Percentiles rank a stretch among this genome's conserved stretches.
These are phyloP conservation scores for Macadamia integrifolia DNA, from an alignment of 164 flowering plant genomes.

Conservation along the genomic window DNA sequence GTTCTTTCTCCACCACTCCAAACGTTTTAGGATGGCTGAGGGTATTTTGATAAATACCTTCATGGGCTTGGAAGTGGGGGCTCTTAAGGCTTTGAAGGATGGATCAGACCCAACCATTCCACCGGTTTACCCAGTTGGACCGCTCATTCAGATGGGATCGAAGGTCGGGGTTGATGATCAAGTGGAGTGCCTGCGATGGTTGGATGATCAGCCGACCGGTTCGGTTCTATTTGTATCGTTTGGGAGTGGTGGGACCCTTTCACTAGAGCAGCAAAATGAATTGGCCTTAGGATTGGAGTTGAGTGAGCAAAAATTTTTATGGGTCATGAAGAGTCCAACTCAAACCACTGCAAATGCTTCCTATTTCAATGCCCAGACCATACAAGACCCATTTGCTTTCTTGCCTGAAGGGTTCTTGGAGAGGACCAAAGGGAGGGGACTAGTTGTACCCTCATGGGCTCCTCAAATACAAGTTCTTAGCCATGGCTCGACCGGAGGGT, in stretches of 20 bases:
- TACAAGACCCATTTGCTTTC: constrained; percentile 29
- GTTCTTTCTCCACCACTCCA: constrained; percentile 27
- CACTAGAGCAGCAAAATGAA: constrained; percentile 25
- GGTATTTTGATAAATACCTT: constrained; percentile 51
- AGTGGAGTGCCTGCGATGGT: constrained; percentile 29
- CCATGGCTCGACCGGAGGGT: constrained; percentile 54
- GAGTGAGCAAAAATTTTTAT: constrained; percentile 7
- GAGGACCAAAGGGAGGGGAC: constrained; percentile 35
- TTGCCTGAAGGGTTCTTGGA: constrained; percentile 45
- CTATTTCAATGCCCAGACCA: constrained; percentile 22
- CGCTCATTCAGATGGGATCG: constrained; percentile 17
- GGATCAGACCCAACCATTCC: constrained; percentile 19
- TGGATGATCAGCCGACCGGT: constrained; percentile 33
- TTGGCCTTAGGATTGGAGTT: constrained; percentile 31
- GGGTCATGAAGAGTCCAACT: constrained; percentile 36
- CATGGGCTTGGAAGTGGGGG: constrained; percentile 38
- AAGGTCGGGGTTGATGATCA: neutral
- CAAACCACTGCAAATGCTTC: constrained; percentile 24
- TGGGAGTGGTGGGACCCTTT: constrained; percentile 44
- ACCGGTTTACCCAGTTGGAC: constrained; percentile 34
- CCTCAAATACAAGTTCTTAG: constrained; percentile 49
- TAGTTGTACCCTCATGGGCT: constrained; percentile 51
- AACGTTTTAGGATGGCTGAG: constrained; percentile 26
- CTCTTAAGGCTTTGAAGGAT: constrained; percentile 19
- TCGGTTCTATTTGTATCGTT: constrained; percentile 35